Base-by-base conservation (phyloP, 225 moss, liverwort and hornwort species). In the Asterella californica region DNA sequence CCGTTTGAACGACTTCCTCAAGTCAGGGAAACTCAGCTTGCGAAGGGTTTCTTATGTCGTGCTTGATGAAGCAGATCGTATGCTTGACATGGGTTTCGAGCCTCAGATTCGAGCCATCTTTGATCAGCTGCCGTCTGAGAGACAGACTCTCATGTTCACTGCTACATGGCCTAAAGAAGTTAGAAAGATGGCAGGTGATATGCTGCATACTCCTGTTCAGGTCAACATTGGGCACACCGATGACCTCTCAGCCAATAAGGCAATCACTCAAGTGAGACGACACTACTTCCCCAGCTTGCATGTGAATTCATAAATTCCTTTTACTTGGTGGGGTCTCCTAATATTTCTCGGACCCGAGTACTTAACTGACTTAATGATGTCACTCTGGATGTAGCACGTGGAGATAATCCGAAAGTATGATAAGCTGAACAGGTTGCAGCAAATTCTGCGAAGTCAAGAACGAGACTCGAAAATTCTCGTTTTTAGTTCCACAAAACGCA, bases 61-160 rank as follows among this genome's bases (percentile, higher is more conserved):
- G n/a, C 77, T 92, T 22, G 92, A 92, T 61, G 92, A 92, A 79
- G 92, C 92, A n/a, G 92, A 92, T 72, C 90, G 92, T 32, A 92
- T 92, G 92, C 88, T 92, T 50, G 92, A 92, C 60, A 92, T 92
- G 92, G 92, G 92, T 9, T 92, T 92, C 82, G 92, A 92, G 75
- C 92, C 92, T 59, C 92, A 92, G 61, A 92, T 92, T 78, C 92
- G 92, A 18, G 65, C 78, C 3, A 92, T 92, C 59, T 90, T 92
- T 27, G 87, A 84, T 27, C 87, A 90, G 42, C 86, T 92, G 55
- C 90, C 90, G 18, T 62, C 86, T 55, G 86, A 88, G 80, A 85
- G 92, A 25, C 92, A 92, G 64, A 92, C 90, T 32, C 88, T 92
- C 2, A 92, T 92, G 92, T 92, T 89, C 54, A 92, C 92, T 48